Conservation (phyloP, 805 yeast species). For the Hanseniaspora taiwanica region DNA sequence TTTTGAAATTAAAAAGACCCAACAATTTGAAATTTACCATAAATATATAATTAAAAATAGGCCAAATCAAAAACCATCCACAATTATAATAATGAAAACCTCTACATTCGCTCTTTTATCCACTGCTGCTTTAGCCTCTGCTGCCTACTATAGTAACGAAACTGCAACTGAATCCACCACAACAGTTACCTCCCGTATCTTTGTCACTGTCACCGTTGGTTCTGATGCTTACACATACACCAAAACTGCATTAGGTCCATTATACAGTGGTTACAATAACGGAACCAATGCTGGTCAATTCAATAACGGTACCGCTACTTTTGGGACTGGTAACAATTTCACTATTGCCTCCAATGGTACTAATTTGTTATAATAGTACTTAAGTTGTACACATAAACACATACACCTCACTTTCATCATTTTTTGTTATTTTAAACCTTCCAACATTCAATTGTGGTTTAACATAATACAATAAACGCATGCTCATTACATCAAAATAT, state of each 20-base stretch:
- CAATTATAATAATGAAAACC: conserved; percentile 11
- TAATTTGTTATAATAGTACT: neutral
- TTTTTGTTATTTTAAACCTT: too few relatives aligned
- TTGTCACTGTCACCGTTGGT: conserved; percentile 4
- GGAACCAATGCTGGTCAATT: too few relatives aligned
- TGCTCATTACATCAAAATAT: too few relatives aligned
- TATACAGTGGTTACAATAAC: conserved; percentile 2
- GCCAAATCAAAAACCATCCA: neutral
- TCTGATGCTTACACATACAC: conserved; percentile 3
- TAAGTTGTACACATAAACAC: too few relatives aligned
- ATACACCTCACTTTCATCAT: too few relatives aligned
- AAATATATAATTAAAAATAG: too few relatives aligned
- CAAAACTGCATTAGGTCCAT: conserved; percentile 6
- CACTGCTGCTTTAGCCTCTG: conserved; percentile 8
- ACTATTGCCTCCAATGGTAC: conserved; percentile 4
- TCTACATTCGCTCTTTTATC: conserved; percentile 10
- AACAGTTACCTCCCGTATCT: conserved; percentile 5
- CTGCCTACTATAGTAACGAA: conserved; percentile 10
- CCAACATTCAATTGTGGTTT: too few relatives aligned
- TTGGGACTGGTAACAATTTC: conserved; percentile 11
- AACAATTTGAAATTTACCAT: too few relatives aligned
- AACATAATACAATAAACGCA: too few relatives aligned
- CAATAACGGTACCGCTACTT: too few relatives aligned
- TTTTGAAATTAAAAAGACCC: too few relatives aligned
- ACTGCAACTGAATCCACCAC: conserved; percentile 3